Evolutionary conservation across 2,329 filamentous ascomycete species (phyloP).

Genomic region (Malbranchea zuffiana): DNA sequence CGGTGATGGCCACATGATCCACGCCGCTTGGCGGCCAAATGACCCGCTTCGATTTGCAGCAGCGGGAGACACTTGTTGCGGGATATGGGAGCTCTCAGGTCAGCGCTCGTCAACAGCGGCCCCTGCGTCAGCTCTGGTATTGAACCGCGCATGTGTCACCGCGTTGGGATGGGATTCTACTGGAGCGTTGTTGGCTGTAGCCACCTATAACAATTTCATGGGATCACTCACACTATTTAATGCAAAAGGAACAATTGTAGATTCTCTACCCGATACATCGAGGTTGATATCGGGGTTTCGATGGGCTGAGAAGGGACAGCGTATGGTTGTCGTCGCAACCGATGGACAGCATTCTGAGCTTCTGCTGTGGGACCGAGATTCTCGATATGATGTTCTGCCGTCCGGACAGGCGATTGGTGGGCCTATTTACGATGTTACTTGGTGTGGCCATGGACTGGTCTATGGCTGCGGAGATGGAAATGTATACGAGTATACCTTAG

Average conservation of each 20-base stretch:
- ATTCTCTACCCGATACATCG: constrained; percentile 37
- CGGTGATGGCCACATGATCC: constrained; percentile 31
- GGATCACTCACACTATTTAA: constrained; percentile 38
- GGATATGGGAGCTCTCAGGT: constrained; percentile 34
- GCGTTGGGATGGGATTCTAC: constrained; percentile 37
- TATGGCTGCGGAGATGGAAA: constrained; percentile 32
- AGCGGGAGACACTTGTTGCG: constrained; percentile 36
- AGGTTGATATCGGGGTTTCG: constrained; percentile 34
- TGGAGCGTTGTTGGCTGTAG: constrained; percentile 37
- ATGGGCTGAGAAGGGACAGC: constrained; percentile 31
- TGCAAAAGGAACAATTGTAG: constrained; percentile 32
- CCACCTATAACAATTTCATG: constrained; percentile 34
- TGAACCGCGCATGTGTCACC: constrained; percentile 30
- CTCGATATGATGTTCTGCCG: constrained; percentile 29
- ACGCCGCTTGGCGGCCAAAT: constrained; percentile 35
- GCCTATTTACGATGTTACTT: constrained; percentile 34
- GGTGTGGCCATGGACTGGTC: constrained; percentile 29
- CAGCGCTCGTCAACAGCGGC: constrained; percentile 19
- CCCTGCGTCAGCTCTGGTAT: constrained; percentile 28
- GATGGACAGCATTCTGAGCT: constrained; percentile 33
- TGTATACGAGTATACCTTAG: constrained; percentile 32
- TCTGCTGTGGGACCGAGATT: constrained; percentile 34
- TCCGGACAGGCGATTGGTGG: constrained; percentile 28
- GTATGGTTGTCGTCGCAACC: constrained; percentile 36
- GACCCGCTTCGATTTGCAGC: constrained; percentile 34